Percentiles rank a stretch among this genome's conserved stretches.
phyloP scores from a whole-genome alignment of 768 basidiomycete species.

The Tricholoma terreum region DNA sequence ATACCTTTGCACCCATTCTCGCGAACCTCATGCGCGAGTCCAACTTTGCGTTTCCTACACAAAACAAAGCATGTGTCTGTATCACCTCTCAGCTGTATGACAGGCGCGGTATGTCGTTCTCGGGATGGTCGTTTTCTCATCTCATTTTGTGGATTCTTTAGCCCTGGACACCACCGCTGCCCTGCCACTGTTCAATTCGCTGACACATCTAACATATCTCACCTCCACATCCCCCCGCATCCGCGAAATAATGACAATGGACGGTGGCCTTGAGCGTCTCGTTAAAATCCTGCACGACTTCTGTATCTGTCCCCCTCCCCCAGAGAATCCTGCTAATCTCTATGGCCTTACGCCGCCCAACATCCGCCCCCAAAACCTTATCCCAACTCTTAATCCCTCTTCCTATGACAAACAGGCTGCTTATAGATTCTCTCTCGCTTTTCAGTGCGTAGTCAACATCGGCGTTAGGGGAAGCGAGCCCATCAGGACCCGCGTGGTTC shows the following conservation, averaged over 20 bases:
- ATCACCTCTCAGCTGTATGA: slow-evolving; percentile 95
- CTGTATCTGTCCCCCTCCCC: slow-evolving; percentile 78
- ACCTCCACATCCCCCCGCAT: slow-evolving; percentile 97
- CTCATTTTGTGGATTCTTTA: slow-evolving; percentile 17
- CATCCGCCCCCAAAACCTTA: slow-evolving; percentile 50
- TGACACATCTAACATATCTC: slow-evolving; percentile 93
- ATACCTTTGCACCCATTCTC: background rate
- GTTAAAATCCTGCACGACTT: slow-evolving; percentile 90
- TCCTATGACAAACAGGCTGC: slow-evolving; percentile 81
- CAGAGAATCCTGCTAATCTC: slow-evolving; percentile 70
- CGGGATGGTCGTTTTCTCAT: background rate
- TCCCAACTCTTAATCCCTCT: slow-evolving; percentile 63
- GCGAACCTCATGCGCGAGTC: slow-evolving; percentile 75
- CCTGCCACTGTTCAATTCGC: slow-evolving; percentile 70
- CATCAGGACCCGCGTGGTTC: slow-evolving; percentile 88
- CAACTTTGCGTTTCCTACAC: slow-evolving; percentile 91
- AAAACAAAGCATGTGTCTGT: slow-evolving; percentile 93
- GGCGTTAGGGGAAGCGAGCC: slow-evolving; percentile 93
- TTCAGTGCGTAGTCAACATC: slow-evolving; percentile 96
- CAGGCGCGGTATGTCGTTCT: slow-evolving; percentile 64
- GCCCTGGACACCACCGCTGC: slow-evolving; percentile 52
- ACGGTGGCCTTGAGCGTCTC: slow-evolving; percentile 94
- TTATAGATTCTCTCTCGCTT: slow-evolving; percentile 87
- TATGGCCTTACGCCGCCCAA: slow-evolving; percentile 75
- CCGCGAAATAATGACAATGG: slow-evolving; percentile 97